These are phyloP conservation scores for Nicotiana rustica DNA, from an alignment of 305 asterid species.

Conservation along the genomic window DNA sequence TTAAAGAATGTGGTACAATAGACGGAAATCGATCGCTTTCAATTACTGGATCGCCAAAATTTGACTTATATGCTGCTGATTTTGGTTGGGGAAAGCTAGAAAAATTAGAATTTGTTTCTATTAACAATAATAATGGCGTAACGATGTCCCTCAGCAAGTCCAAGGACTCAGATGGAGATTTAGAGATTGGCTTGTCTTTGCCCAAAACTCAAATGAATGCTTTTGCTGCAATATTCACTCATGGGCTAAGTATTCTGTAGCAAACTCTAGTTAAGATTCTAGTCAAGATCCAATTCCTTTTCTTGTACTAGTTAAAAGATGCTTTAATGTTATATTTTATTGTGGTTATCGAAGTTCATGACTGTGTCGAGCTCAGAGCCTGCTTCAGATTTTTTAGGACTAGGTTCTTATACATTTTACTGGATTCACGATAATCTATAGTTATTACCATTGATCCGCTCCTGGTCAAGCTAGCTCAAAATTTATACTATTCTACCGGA, in stretches of 20 bases:
- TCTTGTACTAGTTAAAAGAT: no score
- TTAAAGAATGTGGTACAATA: background rate
- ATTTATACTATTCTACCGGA: no score
- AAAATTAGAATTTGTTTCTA: constrained; percentile 37
- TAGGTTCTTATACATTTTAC: no score
- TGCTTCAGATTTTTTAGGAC: no score
- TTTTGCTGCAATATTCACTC: constrained; percentile 48
- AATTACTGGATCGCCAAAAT: constrained; percentile 41
- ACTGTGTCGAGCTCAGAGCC: no score
- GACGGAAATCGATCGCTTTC: background rate
- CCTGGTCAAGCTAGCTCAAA: no score
- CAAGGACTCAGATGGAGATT: constrained; percentile 44
- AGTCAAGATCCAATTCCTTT: no score
- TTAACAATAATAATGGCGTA: constrained; percentile 43
- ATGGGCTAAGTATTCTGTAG: constrained; percentile 35
- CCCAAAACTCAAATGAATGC: constrained; percentile 51
- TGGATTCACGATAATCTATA: no score
- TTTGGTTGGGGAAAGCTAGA: constrained; percentile 43
- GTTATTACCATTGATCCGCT: rapidly evolving
- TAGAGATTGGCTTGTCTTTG: constrained; percentile 61
- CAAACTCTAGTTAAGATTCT: no score
- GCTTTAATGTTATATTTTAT: no score
- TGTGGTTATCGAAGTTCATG: no score
- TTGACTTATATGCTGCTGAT: constrained; percentile 22
- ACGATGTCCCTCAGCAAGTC: constrained; percentile 51